Evolutionary conservation across 2,329 filamentous ascomycete species (phyloP), one percentile per base, ranked within the genome.

Genomic region (Xenoacremonium recifei): DNA sequence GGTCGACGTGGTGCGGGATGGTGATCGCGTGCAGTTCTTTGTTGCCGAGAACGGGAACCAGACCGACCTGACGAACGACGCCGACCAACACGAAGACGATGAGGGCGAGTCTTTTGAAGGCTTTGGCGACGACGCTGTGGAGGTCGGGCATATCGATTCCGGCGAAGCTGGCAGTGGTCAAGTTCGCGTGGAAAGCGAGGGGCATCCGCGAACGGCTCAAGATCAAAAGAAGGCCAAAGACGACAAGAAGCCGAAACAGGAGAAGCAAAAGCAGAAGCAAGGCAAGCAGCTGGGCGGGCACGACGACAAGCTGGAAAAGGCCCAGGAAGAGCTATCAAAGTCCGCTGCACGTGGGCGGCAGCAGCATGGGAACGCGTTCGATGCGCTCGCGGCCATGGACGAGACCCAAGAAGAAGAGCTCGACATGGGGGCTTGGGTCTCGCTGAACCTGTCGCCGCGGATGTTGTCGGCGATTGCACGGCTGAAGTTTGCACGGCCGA

Each of bases 401-500:
- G 71, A 79, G 21, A 73, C 79, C 33, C 79, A 77, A 38, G 72
- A 82, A 42, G 42, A 80, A 40, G 83, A 80, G 21, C 71, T 81
- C 12, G 63, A 93, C 59, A 76, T 95, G 39, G 87, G 87, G 12
- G 84, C 80, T 20, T 99, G 93, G 93, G 75, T 80, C 43, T 68
- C 77, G 6, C 68, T 99, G 25, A 79, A 84, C 5, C 72, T 99
- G 3, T 92, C 88, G 1, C 73, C 85, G 1, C 75, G 80, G 37
- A 78, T 87, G 1, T 70, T 96, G 15, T 81, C 83, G 2, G 81
- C 89, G 13, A 71, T 99, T 21, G 84, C 89, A 3, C 86, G 83
- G 53, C 72, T 97, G 47, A 86, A 85, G 44, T 97, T 97, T 61
- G 62, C 77, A 4, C 83, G 80, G 44, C 93, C 93, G 1, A 96